These are phyloP conservation scores for Acacia melanoxylon DNA, from an alignment of 306 rosid genomes.

Conservation along the genomic window DNA sequence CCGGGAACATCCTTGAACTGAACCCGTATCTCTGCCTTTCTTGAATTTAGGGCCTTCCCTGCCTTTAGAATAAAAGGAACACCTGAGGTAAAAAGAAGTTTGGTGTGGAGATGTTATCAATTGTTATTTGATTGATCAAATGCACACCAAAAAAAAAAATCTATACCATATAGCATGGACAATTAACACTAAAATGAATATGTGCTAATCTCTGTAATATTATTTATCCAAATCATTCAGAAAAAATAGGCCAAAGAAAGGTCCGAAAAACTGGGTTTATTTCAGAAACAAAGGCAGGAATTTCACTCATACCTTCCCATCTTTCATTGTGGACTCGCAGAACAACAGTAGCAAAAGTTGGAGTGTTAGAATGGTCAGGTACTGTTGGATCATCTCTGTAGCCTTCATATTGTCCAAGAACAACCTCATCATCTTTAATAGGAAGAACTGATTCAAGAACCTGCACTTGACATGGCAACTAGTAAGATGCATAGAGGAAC, in stretches of 20 bases:
- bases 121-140: constrained; percentile 20
- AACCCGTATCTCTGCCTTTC: constrained; percentile 93
- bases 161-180: neutral
- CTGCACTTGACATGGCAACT: constrained; percentile 48
- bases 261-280: neutral
- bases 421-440: constrained; percentile 76
- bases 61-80: constrained; percentile 96
- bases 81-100: constrained; percentile 48
- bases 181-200: neutral
- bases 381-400: constrained; percentile 94
- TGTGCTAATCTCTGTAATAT: neutral
- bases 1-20: constrained; percentile 99
- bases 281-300: constrained; percentile 11
- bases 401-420: constrained; percentile 96
- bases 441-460: constrained; percentile 94
- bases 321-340: constrained; percentile 90
- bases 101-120: constrained; percentile 10
- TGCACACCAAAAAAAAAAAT: neutral
- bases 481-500: constrained; percentile 12
- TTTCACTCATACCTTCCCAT: constrained; percentile 81
- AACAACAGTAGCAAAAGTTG: constrained; percentile 87
- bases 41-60: constrained; percentile 85
- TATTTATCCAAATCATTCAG: constrained; percentile 26
- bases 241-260: constrained; percentile 15
- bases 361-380: constrained; percentile 90